Conservation (phyloP, 768 basidiomycete genomes). For the Lactarius sanguifluus region DNA sequence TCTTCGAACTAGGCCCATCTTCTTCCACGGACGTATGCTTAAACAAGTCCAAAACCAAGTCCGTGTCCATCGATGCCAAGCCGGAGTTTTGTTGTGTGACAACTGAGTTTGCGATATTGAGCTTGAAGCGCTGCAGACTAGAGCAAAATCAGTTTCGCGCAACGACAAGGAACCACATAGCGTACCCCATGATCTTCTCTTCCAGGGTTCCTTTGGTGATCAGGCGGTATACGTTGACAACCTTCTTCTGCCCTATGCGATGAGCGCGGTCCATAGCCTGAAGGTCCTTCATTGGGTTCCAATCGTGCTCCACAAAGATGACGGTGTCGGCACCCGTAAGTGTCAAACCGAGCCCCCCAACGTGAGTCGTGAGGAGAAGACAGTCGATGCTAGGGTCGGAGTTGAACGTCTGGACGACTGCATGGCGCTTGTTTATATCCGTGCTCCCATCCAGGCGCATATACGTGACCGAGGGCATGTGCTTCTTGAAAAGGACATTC, state of each 20-base stretch:
- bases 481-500: constrained; percentile 81
- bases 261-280: constrained; percentile 99
- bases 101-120: constrained; percentile 95
- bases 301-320: constrained; percentile 99
- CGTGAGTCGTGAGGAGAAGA: constrained; percentile 91
- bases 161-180: constrained; percentile 8
- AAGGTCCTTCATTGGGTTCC: constrained; percentile 99
- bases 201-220: constrained; percentile 97
- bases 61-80: constrained; percentile 93
- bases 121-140: constrained; percentile 96
- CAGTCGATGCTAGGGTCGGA: constrained; percentile 97
- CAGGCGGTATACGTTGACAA: constrained; percentile 96
- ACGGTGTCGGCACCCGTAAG: constrained; percentile 98
- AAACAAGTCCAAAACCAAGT: constrained; percentile 94
- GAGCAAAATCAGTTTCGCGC: constrained; percentile 20
- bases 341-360: constrained; percentile 94
- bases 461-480: constrained; percentile 96
- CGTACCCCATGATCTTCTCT: constrained; percentile 99
- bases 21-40: constrained; percentile 73
- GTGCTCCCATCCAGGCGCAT: constrained; percentile 97
- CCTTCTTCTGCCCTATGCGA: constrained; percentile 97
- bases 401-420: constrained; percentile 97
- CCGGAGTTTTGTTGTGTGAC: constrained; percentile 98
- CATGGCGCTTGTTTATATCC: constrained; percentile 92
- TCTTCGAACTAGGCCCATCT: constrained; percentile 60